Percentiles rank a stretch among this genome's conserved stretches.
Conservation (phyloP, 768 basidiomycete genomes). For the Boletus rubropictus region DNA sequence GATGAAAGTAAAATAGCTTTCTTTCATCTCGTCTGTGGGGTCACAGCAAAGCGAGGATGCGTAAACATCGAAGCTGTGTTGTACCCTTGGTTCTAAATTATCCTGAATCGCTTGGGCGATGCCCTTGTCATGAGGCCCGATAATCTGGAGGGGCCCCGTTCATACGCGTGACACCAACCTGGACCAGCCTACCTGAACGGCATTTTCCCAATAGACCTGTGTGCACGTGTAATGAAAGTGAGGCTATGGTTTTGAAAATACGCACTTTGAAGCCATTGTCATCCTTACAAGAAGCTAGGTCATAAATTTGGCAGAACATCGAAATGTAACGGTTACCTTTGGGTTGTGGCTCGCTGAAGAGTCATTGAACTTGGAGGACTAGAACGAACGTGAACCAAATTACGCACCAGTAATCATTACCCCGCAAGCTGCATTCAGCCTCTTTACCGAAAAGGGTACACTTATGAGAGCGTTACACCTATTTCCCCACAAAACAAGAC, state of each 20-base stretch:
- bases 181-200: constrained; percentile 54
- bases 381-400: background rate
- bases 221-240: background rate
- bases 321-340: constrained; percentile 44
- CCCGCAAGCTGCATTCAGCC: constrained; percentile 66
- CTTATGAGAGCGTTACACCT: constrained; percentile 33
- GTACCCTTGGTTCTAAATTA: constrained; percentile 52
- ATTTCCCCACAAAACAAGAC: background rate
- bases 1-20: constrained; percentile 50
- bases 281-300: constrained; percentile 37
- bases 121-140: constrained; percentile 74
- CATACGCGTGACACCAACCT: background rate
- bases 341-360: constrained; percentile 78
- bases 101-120: constrained; percentile 61
- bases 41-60: constrained; percentile 47
- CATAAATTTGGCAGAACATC: background rate
- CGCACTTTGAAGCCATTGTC: constrained; percentile 86
- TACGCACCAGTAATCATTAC: constrained; percentile 82
- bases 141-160: constrained; percentile 49
- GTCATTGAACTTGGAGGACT: background rate
- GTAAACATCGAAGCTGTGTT: constrained; percentile 33
- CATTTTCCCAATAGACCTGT: constrained; percentile 88
- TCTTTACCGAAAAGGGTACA: constrained; percentile 73
- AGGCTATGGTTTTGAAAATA: background rate
- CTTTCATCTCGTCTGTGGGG: constrained; percentile 52